Base-by-base conservation (phyloP, 257 asterid genomes). In the Lithospermum erythrorhizon region DNA sequence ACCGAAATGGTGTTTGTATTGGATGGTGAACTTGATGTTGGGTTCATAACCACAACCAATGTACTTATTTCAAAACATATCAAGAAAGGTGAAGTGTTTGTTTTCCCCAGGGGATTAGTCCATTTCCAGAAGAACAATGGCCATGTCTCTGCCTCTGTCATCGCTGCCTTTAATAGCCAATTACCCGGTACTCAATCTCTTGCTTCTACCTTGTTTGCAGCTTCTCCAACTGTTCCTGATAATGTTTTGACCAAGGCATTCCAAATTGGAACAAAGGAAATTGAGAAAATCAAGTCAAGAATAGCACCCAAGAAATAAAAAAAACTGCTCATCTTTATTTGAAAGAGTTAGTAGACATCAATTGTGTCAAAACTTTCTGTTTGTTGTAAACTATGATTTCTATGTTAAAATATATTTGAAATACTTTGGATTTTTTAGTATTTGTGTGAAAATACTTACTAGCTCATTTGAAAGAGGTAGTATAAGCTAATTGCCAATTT, bases 91-190 rank as follows among this genome's bases (percentile, higher is more conserved):
- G 87, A 85, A n/a, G 62, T 81, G 1, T 85, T 82, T 68, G 87
- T 64, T 13, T 82, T 85, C 64, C 90, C 94, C 0, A 80, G 64
- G 63, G 87, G 83, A 0, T 81, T 85, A 22, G 75, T 82, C 49
- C 93, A 86, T 56, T 70, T 70, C 59, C 76, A 71, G 14, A 67
- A 71, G 65, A 71, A 71, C 45, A 71, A 71, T 61, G 90, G 87
- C 1, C 22, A 63, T 9, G 30, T 55, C 2, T 63, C 84, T 0
- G 90, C 90, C 0, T 70, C 94, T 13, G 90, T 76, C 13, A 63
- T 82, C 21, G 53, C 85, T 41, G 95, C 81, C 17, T 87, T 87
- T 81, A 87, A 87, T 62, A 82, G 95, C 65, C 95, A 87, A 74
- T 69, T 87, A 6, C 85, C 87, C 0, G 94, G 95, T 7, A 84